phyloP scores from a whole-genome alignment of 306 rosid species.

The Trifolium pratense region DNA sequence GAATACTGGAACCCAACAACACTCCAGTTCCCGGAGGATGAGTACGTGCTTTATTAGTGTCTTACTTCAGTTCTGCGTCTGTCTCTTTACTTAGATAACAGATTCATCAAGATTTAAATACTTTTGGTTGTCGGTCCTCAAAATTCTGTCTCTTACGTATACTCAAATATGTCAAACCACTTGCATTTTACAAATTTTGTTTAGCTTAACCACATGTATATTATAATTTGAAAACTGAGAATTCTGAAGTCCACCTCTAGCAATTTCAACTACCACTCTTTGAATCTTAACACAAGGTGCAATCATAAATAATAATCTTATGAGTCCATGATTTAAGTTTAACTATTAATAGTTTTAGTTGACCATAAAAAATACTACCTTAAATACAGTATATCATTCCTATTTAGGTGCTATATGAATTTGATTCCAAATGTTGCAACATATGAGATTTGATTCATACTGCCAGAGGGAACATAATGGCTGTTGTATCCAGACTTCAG shows the following conservation, averaged over 20 bases:
- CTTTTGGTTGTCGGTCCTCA: constrained; percentile 7
- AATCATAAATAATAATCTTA: constrained; percentile 1
- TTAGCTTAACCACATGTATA: constrained; percentile 21
- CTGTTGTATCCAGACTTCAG: constrained; percentile 22
- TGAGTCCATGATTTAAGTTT: constrained; percentile 1
- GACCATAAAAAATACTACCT: neutral
- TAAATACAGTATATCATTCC: neutral
- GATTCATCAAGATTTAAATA: constrained; percentile 5
- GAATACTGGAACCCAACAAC: constrained; percentile 87
- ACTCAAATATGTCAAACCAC: constrained; percentile 5
- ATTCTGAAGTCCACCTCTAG: constrained; percentile 11
- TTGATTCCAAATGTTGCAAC: constrained; percentile 17
- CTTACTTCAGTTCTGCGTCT: constrained; percentile 29
- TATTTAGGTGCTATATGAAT: constrained; percentile 3
- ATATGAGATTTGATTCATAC: neutral
- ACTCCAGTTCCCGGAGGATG: constrained; percentile 79
- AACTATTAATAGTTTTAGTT: constrained; percentile 24
- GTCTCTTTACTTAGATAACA: constrained; percentile 2
- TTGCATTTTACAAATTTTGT: neutral
- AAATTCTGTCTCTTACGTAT: neutral
- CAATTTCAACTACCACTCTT: constrained; percentile 7
- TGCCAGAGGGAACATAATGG: constrained; percentile 20
- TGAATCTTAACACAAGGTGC: constrained; percentile 6
- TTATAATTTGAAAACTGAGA: constrained; percentile 16
- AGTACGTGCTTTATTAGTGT: constrained; percentile 58